Conservation (phyloP, 2,329 filamentous ascomycete species). For the Shiraia bambusicola region DNA sequence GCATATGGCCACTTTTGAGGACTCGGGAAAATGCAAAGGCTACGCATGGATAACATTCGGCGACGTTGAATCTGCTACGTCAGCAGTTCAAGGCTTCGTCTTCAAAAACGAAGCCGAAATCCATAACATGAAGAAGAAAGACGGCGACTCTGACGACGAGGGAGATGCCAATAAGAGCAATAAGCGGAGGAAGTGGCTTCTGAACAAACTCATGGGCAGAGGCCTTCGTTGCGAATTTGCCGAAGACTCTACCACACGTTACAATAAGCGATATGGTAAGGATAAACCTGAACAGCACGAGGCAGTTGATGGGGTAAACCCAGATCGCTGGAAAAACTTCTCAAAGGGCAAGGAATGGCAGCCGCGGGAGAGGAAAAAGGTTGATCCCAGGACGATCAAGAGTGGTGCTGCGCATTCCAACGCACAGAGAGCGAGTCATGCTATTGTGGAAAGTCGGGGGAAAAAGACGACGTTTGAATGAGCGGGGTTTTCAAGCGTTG, state of each 20-base stretch:
- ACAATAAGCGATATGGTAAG: slow-evolving; percentile 92
- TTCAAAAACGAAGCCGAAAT: slow-evolving; percentile 61
- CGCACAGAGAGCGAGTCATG: slow-evolving; percentile 69
- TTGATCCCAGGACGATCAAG: slow-evolving; percentile 49
- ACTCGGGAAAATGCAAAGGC: slow-evolving; percentile 96
- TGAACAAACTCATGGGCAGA: slow-evolving; percentile 79
- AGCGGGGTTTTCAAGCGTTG: too few relatives aligned
- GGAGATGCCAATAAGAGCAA: slow-evolving; percentile 47
- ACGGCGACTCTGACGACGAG: slow-evolving; percentile 58
- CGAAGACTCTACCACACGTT: slow-evolving; percentile 83
- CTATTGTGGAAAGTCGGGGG: slow-evolving; percentile 74
- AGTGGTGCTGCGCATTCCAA: slow-evolving; percentile 48
- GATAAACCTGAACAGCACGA: slow-evolving; percentile 48
- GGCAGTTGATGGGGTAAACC: slow-evolving; percentile 38
- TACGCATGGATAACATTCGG: slow-evolving; percentile 94
- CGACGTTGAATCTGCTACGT: slow-evolving; percentile 71
- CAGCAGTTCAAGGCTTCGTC: slow-evolving; percentile 79
- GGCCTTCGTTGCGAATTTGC: slow-evolving; percentile 87
- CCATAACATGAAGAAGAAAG: slow-evolving; percentile 48
- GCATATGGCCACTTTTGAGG: slow-evolving; percentile 93
- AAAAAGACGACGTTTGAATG: slow-evolving; percentile 79
- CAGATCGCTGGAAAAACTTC: slow-evolving; percentile 32
- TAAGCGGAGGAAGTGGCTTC: slow-evolving; percentile 68
- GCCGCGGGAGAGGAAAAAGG: slow-evolving; percentile 37
- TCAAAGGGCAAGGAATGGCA: slow-evolving; percentile 28